phyloP scores from a whole-genome alignment of 2,329 filamentous ascomycete species.

The Diplocarpon mali region DNA sequence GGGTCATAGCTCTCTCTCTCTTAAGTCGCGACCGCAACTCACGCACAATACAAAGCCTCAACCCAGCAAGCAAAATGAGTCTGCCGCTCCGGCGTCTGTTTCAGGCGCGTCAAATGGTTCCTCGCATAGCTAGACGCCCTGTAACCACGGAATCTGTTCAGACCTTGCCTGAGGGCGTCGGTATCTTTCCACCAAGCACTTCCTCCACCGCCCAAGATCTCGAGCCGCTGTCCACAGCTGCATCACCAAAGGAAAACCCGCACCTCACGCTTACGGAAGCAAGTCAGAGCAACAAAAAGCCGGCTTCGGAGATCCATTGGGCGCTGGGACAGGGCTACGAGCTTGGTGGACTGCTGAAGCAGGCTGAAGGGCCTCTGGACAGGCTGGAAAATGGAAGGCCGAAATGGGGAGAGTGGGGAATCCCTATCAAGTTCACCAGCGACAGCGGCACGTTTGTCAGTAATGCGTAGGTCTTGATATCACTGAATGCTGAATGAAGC shows the following conservation, averaged over 20 bases:
- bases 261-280: neutral
- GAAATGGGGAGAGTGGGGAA: constrained; percentile 13
- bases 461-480: constrained; percentile 1
- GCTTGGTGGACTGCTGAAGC: constrained; percentile 2
- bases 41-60: neutral
- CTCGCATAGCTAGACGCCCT: neutral
- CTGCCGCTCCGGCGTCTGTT: neutral
- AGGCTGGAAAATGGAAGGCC: constrained; percentile 6
- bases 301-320: neutral
- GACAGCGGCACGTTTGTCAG: neutral
- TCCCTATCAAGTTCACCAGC: constrained; percentile 7
- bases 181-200: neutral
- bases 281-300: neutral
- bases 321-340: constrained; percentile 4
- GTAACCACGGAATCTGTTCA: neutral
- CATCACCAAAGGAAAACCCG: neutral
- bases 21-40: too few relatives aligned
- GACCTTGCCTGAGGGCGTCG: neutral
- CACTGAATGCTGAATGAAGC: neutral
- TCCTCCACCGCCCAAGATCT: neutral
- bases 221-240: neutral
- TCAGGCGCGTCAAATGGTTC: neutral
- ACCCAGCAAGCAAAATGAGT: neutral
- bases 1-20: too few relatives aligned
- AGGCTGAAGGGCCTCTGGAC: neutral